phyloP scores from a whole-genome alignment of 441 rosid genomes.

The Manihot esculenta region DNA sequence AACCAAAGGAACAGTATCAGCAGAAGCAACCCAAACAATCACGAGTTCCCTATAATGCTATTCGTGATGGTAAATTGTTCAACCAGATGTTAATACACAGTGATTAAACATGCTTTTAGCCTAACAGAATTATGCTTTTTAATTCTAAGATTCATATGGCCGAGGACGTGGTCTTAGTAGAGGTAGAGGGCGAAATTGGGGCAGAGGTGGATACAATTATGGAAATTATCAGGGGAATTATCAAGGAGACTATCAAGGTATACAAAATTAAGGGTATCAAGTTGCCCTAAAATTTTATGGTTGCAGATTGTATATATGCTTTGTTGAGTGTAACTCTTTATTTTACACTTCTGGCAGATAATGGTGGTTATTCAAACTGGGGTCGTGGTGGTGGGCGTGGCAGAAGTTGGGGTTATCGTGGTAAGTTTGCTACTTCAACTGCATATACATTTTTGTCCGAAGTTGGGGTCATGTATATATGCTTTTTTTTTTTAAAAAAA shows the following conservation, averaged over 20 bases:
- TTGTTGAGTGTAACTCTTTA: constrained; percentile 6
- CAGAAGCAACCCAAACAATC: constrained; percentile 47
- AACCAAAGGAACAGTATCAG: constrained; percentile 51
- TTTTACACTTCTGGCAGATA: constrained; percentile 40
- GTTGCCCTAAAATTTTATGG: neutral
- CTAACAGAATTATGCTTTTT: constrained; percentile 12
- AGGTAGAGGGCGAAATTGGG: constrained; percentile 73
- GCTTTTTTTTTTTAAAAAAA: too few species aligned
- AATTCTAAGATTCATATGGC: constrained; percentile 62
- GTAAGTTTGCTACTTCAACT: constrained; percentile 33
- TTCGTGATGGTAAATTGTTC: constrained; percentile 54
- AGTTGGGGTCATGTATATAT: too few species aligned
- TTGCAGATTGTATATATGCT: neutral
- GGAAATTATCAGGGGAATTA: constrained; percentile 62
- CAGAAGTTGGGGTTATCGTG: constrained; percentile 70
- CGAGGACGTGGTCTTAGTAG: constrained; percentile 71
- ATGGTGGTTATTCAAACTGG: constrained; percentile 66
- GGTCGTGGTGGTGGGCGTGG: constrained; percentile 81
- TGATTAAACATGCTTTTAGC: constrained; percentile 10
- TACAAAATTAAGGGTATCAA: neutral
- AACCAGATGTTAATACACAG: constrained; percentile 4
- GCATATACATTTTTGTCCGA: too few species aligned
- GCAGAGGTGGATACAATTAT: constrained; percentile 73
- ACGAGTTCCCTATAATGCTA: constrained; percentile 44
- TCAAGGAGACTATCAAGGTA: constrained; percentile 59